Evolutionary conservation across 495 filamentous ascomycete genomes (phyloP).

Genomic region (Trichoderma asperelloides): DNA sequence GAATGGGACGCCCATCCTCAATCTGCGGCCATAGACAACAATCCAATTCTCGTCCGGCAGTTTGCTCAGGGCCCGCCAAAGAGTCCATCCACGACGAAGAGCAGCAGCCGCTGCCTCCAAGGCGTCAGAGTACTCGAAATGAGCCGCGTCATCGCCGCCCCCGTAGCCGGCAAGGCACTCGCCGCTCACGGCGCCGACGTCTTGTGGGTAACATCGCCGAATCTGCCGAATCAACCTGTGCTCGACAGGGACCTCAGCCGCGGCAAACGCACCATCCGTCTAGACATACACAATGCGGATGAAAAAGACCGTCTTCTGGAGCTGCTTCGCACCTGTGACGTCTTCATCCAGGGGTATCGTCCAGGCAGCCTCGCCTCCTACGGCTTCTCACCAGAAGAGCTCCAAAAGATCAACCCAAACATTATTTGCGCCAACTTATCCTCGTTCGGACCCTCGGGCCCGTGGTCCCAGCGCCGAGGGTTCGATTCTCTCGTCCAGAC

Average conservation of each 20-base stretch:
- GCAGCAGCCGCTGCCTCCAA: neutral
- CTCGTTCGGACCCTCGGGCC: constrained; percentile 35
- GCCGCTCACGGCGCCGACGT: constrained; percentile 64
- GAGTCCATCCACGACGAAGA: constrained; percentile 37
- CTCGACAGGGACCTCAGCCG: constrained; percentile 73
- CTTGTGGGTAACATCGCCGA: constrained; percentile 60
- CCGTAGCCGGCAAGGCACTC: constrained; percentile 55
- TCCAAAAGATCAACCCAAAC: constrained; percentile 33
- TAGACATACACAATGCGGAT: constrained; percentile 49
- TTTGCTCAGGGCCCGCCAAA: constrained; percentile 29
- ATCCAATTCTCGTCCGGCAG: constrained; percentile 29
- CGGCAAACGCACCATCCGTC: constrained; percentile 45
- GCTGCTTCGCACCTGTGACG: constrained; percentile 49
- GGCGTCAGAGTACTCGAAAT: constrained; percentile 56
- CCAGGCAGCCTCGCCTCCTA: constrained; percentile 48
- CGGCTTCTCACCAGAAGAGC: constrained; percentile 35
- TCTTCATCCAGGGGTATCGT: constrained; percentile 58
- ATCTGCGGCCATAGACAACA: constrained; percentile 25
- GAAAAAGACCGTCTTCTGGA: constrained; percentile 47
- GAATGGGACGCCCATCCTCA: constrained; percentile 37
- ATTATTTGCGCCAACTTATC: constrained; percentile 45
- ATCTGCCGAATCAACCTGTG: constrained; percentile 63
- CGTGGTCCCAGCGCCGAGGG: constrained; percentile 16
- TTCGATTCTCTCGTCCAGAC: constrained; percentile 46
- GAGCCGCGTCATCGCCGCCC: constrained; percentile 56